These are phyloP conservation scores for Podaxis sp. DNA, from an alignment of 768 basidiomycete genomes.

Conservation along the genomic window DNA sequence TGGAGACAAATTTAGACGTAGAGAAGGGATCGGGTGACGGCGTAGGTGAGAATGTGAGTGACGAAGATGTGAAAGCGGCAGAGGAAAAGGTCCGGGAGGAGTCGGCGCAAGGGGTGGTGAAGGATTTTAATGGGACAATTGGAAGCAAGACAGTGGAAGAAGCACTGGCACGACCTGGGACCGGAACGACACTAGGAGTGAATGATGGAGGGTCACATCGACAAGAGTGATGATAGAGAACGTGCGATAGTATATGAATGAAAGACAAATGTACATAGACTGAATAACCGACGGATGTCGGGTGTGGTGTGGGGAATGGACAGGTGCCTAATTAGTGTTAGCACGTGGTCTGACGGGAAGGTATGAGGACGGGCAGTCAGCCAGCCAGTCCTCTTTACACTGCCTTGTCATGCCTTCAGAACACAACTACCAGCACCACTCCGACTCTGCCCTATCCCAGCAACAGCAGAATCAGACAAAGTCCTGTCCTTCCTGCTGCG, in stretches of 20 bases:
- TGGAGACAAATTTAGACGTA: conserved; percentile 20
- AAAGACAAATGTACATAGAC: neutral
- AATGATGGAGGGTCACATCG: neutral
- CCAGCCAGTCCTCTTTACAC: conserved; percentile 9
- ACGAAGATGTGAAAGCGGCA: neutral
- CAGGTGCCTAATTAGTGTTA: neutral
- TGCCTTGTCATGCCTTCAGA: conserved; percentile 50
- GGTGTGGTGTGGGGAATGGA: neutral
- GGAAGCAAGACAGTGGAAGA: conserved; percentile 5
- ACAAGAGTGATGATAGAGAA: neutral
- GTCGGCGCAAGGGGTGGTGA: neutral
- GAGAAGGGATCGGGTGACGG: conserved; percentile 12
- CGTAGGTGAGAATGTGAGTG: neutral
- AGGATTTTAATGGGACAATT: neutral
- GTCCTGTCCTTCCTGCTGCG: conserved; percentile 10
- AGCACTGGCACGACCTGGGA: neutral
- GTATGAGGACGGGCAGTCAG: neutral
- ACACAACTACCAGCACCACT: conserved; percentile 26
- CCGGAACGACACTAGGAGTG: conserved; percentile 7
- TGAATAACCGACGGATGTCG: neutral
- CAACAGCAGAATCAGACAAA: conserved; percentile 11
- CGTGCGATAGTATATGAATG: neutral
- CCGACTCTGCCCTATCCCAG: neutral
- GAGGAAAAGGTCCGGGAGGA: conserved; percentile 1
- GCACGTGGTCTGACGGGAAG: conserved; percentile 13